Conservation (phyloP, 352 stramenopile genomes). For the Globisporangium takayamanum region DNA sequence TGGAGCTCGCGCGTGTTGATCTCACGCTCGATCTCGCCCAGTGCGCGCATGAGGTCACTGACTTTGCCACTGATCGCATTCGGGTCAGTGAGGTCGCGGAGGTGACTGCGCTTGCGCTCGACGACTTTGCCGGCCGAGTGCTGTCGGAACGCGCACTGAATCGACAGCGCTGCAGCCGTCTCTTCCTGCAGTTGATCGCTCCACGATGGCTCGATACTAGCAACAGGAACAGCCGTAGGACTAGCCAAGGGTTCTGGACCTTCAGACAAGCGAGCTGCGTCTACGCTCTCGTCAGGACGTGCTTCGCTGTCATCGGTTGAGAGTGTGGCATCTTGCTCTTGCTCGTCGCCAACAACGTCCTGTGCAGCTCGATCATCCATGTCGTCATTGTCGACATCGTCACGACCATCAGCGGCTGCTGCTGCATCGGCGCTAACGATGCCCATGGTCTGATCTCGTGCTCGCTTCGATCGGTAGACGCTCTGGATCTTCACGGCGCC, state of each 20-base stretch:
- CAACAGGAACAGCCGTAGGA: not conserved
- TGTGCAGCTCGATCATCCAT: not conserved
- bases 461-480: slow-evolving; percentile 34
- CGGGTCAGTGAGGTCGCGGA: slow-evolving; percentile 25
- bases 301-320: no score
- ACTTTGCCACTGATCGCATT: slow-evolving; percentile 32
- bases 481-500: slow-evolving; percentile 53
- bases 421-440: slow-evolving; percentile 7
- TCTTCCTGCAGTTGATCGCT: not conserved
- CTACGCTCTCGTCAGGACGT: no score
- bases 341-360: no score
- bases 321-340: no score
- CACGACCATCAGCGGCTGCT: not conserved
- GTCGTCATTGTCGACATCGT: not conserved
- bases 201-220: not conserved
- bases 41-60: slow-evolving; percentile 25
- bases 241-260: no score
- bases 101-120: slow-evolving; percentile 20
- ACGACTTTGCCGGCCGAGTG: slow-evolving; percentile 23
- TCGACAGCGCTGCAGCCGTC: slow-evolving; percentile 19
- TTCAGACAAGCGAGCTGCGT: no score
- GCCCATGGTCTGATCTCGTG: slow-evolving; percentile 7
- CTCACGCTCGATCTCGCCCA: slow-evolving; percentile 39
- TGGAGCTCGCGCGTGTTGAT: slow-evolving; percentile 25
- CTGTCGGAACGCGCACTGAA: slow-evolving; percentile 52